Base-by-base conservation (phyloP, 441 rosid genomes). In the Arabidopsis lyrata region DNA sequence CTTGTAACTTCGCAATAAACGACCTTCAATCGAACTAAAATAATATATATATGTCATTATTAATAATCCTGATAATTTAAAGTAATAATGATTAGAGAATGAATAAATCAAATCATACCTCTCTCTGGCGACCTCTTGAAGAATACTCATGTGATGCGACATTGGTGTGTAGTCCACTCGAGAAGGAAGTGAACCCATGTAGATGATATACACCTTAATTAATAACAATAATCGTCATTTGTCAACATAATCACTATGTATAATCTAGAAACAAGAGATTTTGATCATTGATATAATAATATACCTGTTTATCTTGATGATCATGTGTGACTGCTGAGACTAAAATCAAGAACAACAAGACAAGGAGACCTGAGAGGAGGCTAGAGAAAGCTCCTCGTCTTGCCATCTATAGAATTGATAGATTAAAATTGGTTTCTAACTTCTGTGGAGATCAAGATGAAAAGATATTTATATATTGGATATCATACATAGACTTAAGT, bases 171-270 rank as follows among this genome's bases (percentile, higher is more conserved):
- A 78, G 29, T 76, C 65, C 5, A 36, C 77, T 66, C 22, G 73
- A 4, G 74, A 48, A 5, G 86, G 88, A 70, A 89, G 77, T 14
- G 86, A 77, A 12, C 92, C 94, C 89, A 89, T 66, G 73, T 88
- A 85, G 68, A 86, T 88, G 39, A 91, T 78, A 68, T 87, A 76
- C 14, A 81, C 80, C 92, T 83, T 18, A 8, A 29, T 34, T 54
- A 18, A 1, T 14, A 54, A 54, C 0, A 4, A 55, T 10, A 32
- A 16, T 35, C 41, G 55, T 36, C 72, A 74, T n/a, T 6, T 36
- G 62, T 71, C 57, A 34, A 1, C 5, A n/a, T 44, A 13, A 55
- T 45, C 48, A 63, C 42, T 16, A 41, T 36, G 34, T 61, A 12
- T 16, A 24, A 24, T 24, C 36, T 53, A 32, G 1, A 44, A 39